phyloP scores from a whole-genome alignment of 169 alveolate species.

The Plasmodium vivax region DNA sequence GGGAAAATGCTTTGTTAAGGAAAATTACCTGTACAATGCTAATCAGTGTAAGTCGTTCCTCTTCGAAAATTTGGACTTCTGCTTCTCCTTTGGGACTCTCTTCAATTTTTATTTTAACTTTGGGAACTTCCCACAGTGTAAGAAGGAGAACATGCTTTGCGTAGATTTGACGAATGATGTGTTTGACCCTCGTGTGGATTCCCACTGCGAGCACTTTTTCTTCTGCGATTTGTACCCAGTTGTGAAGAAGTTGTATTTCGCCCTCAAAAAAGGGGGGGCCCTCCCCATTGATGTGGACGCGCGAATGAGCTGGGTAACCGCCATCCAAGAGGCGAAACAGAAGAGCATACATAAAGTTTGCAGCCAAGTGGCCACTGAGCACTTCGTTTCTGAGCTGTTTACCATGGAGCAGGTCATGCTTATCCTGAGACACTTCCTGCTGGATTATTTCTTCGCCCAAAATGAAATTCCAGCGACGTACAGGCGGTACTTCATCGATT shows the following conservation, averaged over 20 bases:
- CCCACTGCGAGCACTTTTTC: constrained; percentile 1
- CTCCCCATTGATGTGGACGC: neutral
- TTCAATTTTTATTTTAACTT: constrained; percentile 70
- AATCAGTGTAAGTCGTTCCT: constrained; percentile 61
- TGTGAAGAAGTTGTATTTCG: constrained; percentile 27
- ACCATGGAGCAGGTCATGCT: constrained; percentile 62
- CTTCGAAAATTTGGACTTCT: constrained; percentile 53
- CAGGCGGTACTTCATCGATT: constrained; percentile 36
- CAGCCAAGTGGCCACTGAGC: neutral
- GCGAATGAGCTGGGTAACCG: constrained; percentile 10
- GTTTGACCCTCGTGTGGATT: neutral
- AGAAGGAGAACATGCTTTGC: constrained; percentile 56
- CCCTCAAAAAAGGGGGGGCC: neutral
- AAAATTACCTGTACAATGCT: constrained; percentile 55
- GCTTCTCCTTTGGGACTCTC: constrained; percentile 33
- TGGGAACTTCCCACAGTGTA: constrained; percentile 45
- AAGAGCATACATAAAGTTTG: constrained; percentile 22
- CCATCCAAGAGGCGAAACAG: constrained; percentile 14
- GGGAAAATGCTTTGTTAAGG: constrained; percentile 51
- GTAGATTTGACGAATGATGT: constrained; percentile 25
- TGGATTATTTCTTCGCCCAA: constrained; percentile 19
- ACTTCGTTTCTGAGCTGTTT: constrained; percentile 3
- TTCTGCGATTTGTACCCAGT: constrained; percentile 28
- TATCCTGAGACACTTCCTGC: constrained; percentile 17
- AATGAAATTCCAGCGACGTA: constrained; percentile 10